Evolutionary conservation across 1,139 yeast genomes (phyloP), one percentile per base, ranked within the genome.

Genomic region (Magnusiomyces starmeri): DNA sequence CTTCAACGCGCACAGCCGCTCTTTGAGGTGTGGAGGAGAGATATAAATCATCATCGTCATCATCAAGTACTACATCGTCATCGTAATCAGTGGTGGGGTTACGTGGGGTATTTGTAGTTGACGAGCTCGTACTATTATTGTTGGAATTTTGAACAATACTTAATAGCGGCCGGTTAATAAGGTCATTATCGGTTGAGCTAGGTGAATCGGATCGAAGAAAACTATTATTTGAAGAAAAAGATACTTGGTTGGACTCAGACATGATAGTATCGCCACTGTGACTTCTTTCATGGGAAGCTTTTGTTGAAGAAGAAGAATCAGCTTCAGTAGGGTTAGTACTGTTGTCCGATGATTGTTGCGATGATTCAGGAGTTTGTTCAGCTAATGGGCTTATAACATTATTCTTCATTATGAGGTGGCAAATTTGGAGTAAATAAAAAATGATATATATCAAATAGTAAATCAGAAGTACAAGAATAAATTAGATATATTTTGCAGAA

Each of bases 31-130:
- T 10, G n/a, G 37, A 32, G n/a, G 37, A 32, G n/a, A 32, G 37
- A 18, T 53, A 50, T 9, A 53, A 32, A 24, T 60, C 68, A 18
- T 64, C 65, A n/a, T 62, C 66, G 10, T 57, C 60, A 8, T 62
- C 67, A 24, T 62, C 59, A 4, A 32, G 37, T 6, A 53, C 60
- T 24, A 54, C 44, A 7, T 54, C 58, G 21, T 48, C 54, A 22
- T 41, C 56, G 21, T 21, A 18, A 32, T 32, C 37, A 32, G 18
- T 32, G n/a, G 37, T n/a, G n/a, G n/a, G 12, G n/a, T 32, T 32
- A 10, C 37, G 37, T 4, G 37, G 37, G 4, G 37, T 32, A 12
- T 32, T 32, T 32, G 37, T 32, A 4, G 37, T 14, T 7, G 37
- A 32, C 12, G 37, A 32, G 37, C 18, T 18, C 18, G 12, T 32